Conservation (phyloP, 805 yeast genomes). For the Pichia heedii region DNA sequence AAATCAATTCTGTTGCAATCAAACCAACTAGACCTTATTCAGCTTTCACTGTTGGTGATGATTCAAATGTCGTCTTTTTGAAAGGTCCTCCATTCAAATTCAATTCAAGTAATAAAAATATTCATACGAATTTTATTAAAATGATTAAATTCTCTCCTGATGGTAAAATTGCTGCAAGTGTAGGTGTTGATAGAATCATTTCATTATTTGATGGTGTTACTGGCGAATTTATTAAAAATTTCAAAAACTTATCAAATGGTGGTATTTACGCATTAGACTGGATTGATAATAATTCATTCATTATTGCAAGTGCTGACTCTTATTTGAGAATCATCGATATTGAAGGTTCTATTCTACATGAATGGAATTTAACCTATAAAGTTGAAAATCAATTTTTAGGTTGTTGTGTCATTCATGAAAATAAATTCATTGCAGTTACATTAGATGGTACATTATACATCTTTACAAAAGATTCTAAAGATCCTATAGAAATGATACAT, state of each 20-base stretch:
- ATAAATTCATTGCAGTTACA: constrained; percentile 52
- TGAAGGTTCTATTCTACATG: constrained; percentile 35
- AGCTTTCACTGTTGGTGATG: constrained; percentile 90
- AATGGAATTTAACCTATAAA: constrained; percentile 41
- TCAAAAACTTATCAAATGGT: constrained; percentile 53
- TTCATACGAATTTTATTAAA: constrained; percentile 70
- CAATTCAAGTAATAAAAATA: constrained; percentile 56
- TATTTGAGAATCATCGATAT: constrained; percentile 59
- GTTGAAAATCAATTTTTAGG: constrained; percentile 73
- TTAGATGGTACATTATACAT: constrained; percentile 63
- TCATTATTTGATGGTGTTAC: constrained; percentile 79
- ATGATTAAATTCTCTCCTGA: constrained; percentile 78
- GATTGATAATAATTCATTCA: constrained; percentile 53
- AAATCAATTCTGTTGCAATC: constrained; percentile 75
- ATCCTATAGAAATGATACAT: constrained; percentile 34
- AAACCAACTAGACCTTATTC: constrained; percentile 84
- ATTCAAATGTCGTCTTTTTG: constrained; percentile 71
- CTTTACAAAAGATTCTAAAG: constrained; percentile 34
- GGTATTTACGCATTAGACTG: constrained; percentile 77
- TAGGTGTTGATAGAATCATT: constrained; percentile 75
- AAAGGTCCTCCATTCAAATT: constrained; percentile 95
- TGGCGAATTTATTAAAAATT: constrained; percentile 58
- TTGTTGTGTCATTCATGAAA: constrained; percentile 46
- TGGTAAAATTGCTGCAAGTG: constrained; percentile 67
- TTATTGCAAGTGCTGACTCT: constrained; percentile 79